Base-by-base conservation (phyloP, 331 rosid species). In the Quercus lobata region DNA sequence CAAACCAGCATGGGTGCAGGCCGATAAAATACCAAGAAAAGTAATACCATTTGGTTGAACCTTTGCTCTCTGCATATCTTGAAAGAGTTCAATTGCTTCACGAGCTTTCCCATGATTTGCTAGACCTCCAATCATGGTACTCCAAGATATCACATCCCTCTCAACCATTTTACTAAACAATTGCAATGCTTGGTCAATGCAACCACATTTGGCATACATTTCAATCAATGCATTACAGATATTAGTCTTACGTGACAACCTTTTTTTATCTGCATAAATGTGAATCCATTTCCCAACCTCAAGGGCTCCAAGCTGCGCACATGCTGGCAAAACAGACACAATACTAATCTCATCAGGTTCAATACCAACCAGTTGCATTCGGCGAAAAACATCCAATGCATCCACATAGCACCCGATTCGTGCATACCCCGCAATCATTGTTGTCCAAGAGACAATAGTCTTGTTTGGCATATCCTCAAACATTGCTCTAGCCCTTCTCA, bases 241-340 rank as follows among this genome's bases (percentile, higher is more conserved):
- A 34, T 76, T 60, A 21, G 79, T 78, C 5, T 79, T 79, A 60
- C 83, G 35, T 75, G 74, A 35, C 68, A 88, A 80, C 74, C 83
- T 75, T 0, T 81, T 88, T 19, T 61, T 86, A 18, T 84, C 91
- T 0, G 92, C 81, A 74, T 87, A 93, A 74, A 77, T 77, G 77
- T 91, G 97, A 80, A 93, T 90, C 95, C 98, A 93, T 76, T 90
- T 91, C 81, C 98, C 97, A 57, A 85, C 86, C 85, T 91, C 92
- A 60, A 93, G 89, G 66, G 93, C 91, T 41, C 98, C 97, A 53
- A 93, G 92, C 72, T 90, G 90, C 0, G 93, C 88, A 76, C 98
- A 93, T 0, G 92, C 91, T 0, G 93, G 98, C 74, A 90, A 71
- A 72, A 86, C 93, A 22, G 95, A 79, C n/a, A 91, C 76, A 72